phyloP scores from a whole-genome alignment of 2,329 filamentous ascomycete genomes.

The Colletotrichum sp. region DNA sequence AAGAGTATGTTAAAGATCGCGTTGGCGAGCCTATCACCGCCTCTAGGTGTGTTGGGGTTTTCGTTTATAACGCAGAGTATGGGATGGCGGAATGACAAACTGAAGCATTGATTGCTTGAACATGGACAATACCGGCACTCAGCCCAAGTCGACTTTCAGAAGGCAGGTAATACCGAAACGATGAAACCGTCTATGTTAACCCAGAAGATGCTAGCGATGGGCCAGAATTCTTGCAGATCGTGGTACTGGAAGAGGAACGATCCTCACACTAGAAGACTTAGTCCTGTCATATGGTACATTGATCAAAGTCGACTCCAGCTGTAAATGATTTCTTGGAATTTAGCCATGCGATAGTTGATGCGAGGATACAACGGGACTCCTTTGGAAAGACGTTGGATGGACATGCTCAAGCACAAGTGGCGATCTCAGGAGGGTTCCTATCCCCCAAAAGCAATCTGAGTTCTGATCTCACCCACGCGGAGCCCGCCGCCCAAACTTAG shows the following conservation, averaged over 20 bases:
- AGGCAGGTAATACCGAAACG: not conserved
- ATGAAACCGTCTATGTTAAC: not conserved
- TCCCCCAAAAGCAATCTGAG: no score
- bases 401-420: no score
- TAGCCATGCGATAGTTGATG: not conserved
- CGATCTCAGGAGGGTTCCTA: no score
- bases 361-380: not conserved
- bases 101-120: not conserved
- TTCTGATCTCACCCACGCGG: no score
- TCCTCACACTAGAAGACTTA: not conserved
- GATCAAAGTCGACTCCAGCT: fast-evolving
- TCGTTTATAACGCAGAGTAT: not conserved
- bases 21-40: not conserved
- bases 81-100: not conserved
- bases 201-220: not conserved
- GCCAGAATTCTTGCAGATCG: not conserved
- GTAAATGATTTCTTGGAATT: not conserved
- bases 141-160: not conserved
- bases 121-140: not conserved
- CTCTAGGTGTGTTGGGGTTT: not conserved
- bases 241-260: not conserved
- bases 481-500: no score
- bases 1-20: not conserved
- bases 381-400: no score
- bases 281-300: fast-evolving